phyloP scores from a whole-genome alignment of 169 alveolate genomes.

The Eimeria falciformis region DNA sequence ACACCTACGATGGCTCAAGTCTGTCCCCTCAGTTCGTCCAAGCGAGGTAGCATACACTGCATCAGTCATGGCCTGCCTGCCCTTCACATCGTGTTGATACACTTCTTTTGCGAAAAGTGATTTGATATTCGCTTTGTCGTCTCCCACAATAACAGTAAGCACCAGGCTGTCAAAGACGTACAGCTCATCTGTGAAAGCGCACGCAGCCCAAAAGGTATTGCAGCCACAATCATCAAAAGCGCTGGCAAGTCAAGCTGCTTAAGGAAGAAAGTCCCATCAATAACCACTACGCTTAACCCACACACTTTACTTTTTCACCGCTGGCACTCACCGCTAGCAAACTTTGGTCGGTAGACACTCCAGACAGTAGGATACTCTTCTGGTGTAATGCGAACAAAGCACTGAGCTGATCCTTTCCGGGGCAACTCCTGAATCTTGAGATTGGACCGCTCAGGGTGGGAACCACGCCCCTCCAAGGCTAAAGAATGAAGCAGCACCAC shows the following conservation, averaged over 20 bases:
- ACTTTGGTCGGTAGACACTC: slow-evolving; percentile 75
- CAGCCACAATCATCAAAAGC: not conserved
- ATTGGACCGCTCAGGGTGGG: not conserved
- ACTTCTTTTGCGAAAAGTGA: slow-evolving; percentile 63
- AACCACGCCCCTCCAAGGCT: slow-evolving; percentile 38
- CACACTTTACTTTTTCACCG: no score
- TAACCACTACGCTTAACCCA: no score
- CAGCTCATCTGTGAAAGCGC: slow-evolving; percentile 49
- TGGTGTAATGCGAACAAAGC: slow-evolving; percentile 70
- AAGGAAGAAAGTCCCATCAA: no score
- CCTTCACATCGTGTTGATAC: slow-evolving; percentile 72
- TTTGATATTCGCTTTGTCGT: slow-evolving; percentile 40
- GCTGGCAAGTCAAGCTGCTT: not conserved
- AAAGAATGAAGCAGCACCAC: slow-evolving; percentile 73
- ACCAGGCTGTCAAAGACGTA: slow-evolving; percentile 76
- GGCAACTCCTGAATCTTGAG: not conserved
- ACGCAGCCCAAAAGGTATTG: not conserved
- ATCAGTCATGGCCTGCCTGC: slow-evolving; percentile 70
- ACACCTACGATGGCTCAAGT: slow-evolving; percentile 10
- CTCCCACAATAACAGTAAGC: slow-evolving; percentile 73
- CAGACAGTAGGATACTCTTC: slow-evolving; percentile 65
- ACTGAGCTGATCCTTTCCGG: slow-evolving; percentile 58
- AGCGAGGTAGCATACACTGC: slow-evolving; percentile 69
- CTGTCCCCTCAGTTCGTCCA: slow-evolving; percentile 45
- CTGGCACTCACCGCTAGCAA: slow-evolving; percentile 70